phyloP scores from a whole-genome alignment of 2,329 filamentous ascomycete species.

The Botrytis elliptica region DNA sequence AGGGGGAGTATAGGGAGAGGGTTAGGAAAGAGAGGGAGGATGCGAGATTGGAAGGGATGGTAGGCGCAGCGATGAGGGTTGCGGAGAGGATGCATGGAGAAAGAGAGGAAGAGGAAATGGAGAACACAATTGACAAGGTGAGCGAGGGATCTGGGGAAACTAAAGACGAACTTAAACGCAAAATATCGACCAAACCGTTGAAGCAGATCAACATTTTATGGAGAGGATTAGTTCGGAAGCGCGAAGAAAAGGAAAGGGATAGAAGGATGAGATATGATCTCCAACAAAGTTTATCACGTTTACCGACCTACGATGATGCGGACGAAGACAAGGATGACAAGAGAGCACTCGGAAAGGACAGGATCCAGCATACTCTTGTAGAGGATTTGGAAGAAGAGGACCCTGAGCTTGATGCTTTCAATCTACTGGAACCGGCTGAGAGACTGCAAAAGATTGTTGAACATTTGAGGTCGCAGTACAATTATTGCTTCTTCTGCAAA shows the following conservation, averaged over 20 bases:
- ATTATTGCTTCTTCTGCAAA: slow-evolving; percentile 98
- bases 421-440: slow-evolving; percentile 64
- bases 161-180: slow-evolving; percentile 35
- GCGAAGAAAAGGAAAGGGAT: slow-evolving; percentile 69
- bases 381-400: slow-evolving; percentile 77
- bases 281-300: slow-evolving; percentile 59
- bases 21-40: slow-evolving; percentile 66
- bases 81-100: slow-evolving; percentile 82
- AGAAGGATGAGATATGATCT: slow-evolving; percentile 63
- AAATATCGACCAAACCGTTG: slow-evolving; percentile 50
- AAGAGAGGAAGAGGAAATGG: slow-evolving; percentile 49
- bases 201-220: slow-evolving; percentile 75
- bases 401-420: slow-evolving; percentile 75
- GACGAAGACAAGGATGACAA: slow-evolving; percentile 73
- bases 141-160: slow-evolving; percentile 30
- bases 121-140: slow-evolving; percentile 24
- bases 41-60: slow-evolving; percentile 64
- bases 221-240: slow-evolving; percentile 68
- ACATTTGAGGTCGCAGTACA: slow-evolving; percentile 67
- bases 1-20: slow-evolving; percentile 57
- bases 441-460: slow-evolving; percentile 64
- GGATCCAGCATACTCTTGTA: slow-evolving; percentile 56
- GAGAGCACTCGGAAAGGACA: slow-evolving; percentile 61
- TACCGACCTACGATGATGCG: slow-evolving; percentile 67
- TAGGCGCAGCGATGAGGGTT: slow-evolving; percentile 78